Evolutionary conservation across 169 alveolate genomes (phyloP).

Genomic region (Blepharisma undulans): DNA sequence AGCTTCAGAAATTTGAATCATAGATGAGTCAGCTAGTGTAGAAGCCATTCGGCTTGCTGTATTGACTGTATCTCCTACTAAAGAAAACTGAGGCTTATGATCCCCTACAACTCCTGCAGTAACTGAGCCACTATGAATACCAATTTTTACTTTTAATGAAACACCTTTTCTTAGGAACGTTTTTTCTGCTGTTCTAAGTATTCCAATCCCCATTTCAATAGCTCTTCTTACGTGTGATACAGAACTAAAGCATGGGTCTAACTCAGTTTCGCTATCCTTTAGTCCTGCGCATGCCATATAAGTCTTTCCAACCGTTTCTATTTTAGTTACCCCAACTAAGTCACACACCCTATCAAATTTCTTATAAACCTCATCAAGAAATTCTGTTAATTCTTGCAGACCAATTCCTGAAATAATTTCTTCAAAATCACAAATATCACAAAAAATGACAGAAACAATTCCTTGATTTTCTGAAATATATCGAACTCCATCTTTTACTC

Average conservation of each 20-base stretch:
- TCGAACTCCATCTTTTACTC: slow-evolving; percentile 49
- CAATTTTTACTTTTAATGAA: slow-evolving; percentile 84
- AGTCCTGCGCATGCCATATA: slow-evolving; percentile 74
- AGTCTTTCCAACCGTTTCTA: slow-evolving; percentile 73
- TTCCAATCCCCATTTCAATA: slow-evolving; percentile 67
- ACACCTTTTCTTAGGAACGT: slow-evolving; percentile 59
- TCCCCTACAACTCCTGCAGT: slow-evolving; percentile 97
- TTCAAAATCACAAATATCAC: slow-evolving; percentile 65
- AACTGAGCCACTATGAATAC: slow-evolving; percentile 94
- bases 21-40: background rate
- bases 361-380: slow-evolving; percentile 51
- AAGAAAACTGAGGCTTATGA: slow-evolving; percentile 95
- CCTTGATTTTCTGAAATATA: slow-evolving; percentile 55
- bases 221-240: slow-evolving; percentile 68
- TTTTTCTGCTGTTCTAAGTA: slow-evolving; percentile 44
- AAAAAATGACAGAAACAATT: slow-evolving; percentile 55
- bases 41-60: slow-evolving; percentile 93
- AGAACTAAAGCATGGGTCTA: background rate
- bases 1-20: slow-evolving; percentile 5
- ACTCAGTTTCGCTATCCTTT: slow-evolving; percentile 33
- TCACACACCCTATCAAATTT: slow-evolving; percentile 53
- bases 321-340: slow-evolving; percentile 53
- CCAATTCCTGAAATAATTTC: slow-evolving; percentile 32
- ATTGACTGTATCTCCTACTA: slow-evolving; percentile 97
- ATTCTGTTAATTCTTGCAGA: slow-evolving; percentile 43